Evolutionary conservation across 768 basidiomycete genomes (phyloP).

Genomic region (Calocera viscosa): DNA sequence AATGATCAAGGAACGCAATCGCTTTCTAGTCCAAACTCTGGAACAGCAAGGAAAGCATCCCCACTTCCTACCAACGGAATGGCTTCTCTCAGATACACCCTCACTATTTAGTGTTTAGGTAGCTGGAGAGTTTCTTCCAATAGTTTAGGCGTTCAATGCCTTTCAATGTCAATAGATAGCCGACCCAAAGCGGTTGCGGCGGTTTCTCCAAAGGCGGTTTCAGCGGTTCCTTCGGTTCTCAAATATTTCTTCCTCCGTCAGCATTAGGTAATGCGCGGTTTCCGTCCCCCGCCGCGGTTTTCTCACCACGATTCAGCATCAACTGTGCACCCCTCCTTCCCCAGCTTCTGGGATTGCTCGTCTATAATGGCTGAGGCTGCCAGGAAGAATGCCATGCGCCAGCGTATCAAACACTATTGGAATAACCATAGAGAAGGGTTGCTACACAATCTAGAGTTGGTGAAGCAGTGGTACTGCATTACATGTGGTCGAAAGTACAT

Average conservation of each 20-base stretch:
- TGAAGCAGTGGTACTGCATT: not conserved
- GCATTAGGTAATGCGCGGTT: too few relatives aligned
- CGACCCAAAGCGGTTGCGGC: too few relatives aligned
- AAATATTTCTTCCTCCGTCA: too few relatives aligned
- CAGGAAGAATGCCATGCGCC: not conserved
- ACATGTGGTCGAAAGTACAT: not conserved
- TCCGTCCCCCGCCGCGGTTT: too few relatives aligned
- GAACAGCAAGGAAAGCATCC: constrained; percentile 4
- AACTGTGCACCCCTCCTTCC: too few relatives aligned
- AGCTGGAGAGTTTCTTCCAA: not conserved
- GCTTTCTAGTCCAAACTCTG: constrained; percentile 14
- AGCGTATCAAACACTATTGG: not conserved
- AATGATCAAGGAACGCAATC: constrained; percentile 27
- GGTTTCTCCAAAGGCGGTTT: too few relatives aligned
- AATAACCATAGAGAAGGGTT: not conserved
- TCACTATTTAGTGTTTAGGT: not conserved
- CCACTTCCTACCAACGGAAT: not conserved
- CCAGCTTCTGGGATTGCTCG: too few relatives aligned
- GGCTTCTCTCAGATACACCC: not conserved
- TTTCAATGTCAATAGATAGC: too few relatives aligned
- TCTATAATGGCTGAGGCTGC: too few relatives aligned
- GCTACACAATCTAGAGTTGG: not conserved
- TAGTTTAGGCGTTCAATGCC: too few relatives aligned
- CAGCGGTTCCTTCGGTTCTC: too few relatives aligned
- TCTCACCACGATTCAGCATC: too few relatives aligned